Base-by-base conservation (phyloP, 1,284 basidiomycete species). In the Porodaedalea pini region DNA sequence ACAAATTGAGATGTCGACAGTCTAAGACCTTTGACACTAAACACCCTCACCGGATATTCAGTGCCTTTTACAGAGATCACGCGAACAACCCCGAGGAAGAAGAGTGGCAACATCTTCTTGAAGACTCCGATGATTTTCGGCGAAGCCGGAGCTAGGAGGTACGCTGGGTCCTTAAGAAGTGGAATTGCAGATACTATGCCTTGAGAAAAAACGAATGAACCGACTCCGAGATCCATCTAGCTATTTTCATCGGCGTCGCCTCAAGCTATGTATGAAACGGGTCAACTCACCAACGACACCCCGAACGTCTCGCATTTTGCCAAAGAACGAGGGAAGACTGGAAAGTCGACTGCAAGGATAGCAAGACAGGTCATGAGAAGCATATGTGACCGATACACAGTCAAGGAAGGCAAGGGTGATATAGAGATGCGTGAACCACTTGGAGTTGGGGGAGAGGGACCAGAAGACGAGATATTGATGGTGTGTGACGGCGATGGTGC, bases 161-260 rank as follows among this genome's bases (percentile, higher is more conserved):
- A 75, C 1, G 67, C 62, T 0, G 82, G 79, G 57, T 85, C 76
- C 66, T 82, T 88, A 54, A 90, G 72, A 15, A 93, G 69, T 1
- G 90, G 89, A 50, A 87, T 83, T 0, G 92, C 86, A 25, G 92
- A 93, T 4, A 95, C 86, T 41, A 98, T 73, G 15, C 96, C 97
- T 66, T 95, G 88, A 0, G 94, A 94, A 69, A 98, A 98, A 5
- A 97, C 91, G 65, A 97, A 97, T 0, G 94, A 94, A 10, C 96
- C 96, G 0, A 98, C 95, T 10, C 97, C 97, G 21, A 97, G 75
- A 68, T 99, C 97, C 96, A 99, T 99, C 92, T 96, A 57, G 25
- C 3, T 36, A 32, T 53, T 54, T 6, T n/a, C 43, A 34, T 11
- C 31, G 51, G 39, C 49, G 34, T 56, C n/a, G 37, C 56, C 40